phyloP scores from a whole-genome alignment of 768 basidiomycete species.

The Mycena polygramma region DNA sequence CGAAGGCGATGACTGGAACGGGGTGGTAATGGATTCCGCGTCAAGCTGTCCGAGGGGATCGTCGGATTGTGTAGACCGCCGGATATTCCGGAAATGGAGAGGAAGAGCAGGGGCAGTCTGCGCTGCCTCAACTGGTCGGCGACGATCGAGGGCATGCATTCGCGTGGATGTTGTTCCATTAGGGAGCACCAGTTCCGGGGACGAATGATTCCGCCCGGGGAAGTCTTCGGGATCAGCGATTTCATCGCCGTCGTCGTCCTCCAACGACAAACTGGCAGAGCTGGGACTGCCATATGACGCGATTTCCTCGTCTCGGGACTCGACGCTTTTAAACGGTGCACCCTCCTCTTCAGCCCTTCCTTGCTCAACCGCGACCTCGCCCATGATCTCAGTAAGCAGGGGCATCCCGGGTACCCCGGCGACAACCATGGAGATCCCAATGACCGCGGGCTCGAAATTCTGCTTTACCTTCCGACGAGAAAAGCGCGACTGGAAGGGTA shows the following conservation, averaged over 20 bases:
- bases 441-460: constrained; percentile 78
- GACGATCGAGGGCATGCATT: constrained; percentile 44
- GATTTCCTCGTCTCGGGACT: constrained; percentile 60
- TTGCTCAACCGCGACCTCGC: constrained; percentile 90
- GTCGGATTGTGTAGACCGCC: constrained; percentile 71
- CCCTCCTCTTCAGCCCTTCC: constrained; percentile 81
- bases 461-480: constrained; percentile 76
- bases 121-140: constrained; percentile 71
- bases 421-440: constrained; percentile 87
- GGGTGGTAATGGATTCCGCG: constrained; percentile 55
- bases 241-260: constrained; percentile 60
- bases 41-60: constrained; percentile 84
- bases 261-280: constrained; percentile 43
- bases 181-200: constrained; percentile 33
- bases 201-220: constrained; percentile 34
- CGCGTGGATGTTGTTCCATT: constrained; percentile 39
- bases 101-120: constrained; percentile 83
- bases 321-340: constrained; percentile 61
- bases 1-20: constrained; percentile 82
- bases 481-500: constrained; percentile 64
- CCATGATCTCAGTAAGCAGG: constrained; percentile 76
- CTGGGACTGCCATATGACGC: constrained; percentile 43
- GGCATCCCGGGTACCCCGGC: constrained; percentile 87
- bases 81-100: constrained; percentile 66
- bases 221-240: constrained; percentile 42